A percentile compares a stretch with the other conserved stretches of the same genome.
phyloP scores from a whole-genome alignment of 305 asterid genomes.

The Withania somnifera region DNA sequence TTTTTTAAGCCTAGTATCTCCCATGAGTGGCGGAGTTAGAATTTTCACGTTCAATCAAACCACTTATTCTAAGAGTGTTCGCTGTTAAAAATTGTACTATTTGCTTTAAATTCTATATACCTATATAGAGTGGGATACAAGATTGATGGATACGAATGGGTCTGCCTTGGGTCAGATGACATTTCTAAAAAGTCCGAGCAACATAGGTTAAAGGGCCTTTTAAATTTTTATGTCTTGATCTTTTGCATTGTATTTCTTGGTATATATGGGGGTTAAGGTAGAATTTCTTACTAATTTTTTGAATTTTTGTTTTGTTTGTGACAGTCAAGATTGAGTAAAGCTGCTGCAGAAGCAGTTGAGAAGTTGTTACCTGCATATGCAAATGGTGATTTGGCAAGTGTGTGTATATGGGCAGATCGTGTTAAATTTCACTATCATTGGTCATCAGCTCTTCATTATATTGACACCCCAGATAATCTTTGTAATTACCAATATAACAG shows the following conservation, averaged over 20 bases:
- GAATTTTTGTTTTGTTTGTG: too few species aligned
- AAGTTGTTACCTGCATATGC: conserved; percentile 49
- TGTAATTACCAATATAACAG: conserved; percentile 64
- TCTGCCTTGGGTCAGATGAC: too few species aligned
- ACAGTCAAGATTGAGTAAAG: conserved; percentile 55
- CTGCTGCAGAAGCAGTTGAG: conserved; percentile 65
- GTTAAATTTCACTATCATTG: conserved; percentile 60
- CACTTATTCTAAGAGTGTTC: too few species aligned
- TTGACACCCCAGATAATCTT: conserved; percentile 67
- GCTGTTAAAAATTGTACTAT: too few species aligned
- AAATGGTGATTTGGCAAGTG: conserved; percentile 48
- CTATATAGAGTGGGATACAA: too few species aligned
- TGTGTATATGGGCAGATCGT: conserved; percentile 79
- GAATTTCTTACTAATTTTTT: too few species aligned
- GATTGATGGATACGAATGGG: too few species aligned
- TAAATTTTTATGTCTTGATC: not conserved
- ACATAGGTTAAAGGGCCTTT: not conserved
- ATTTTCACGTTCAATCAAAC: too few species aligned
- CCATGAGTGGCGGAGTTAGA: too few species aligned
- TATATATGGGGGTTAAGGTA: too few species aligned
- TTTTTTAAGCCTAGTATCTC: too few species aligned
- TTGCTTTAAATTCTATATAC: too few species aligned
- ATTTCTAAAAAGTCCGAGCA: not conserved
- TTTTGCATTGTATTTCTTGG: not conserved
- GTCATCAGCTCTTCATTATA: conserved; percentile 77